phyloP scores from a whole-genome alignment of 768 basidiomycete species.

The Boletus fagicola region DNA sequence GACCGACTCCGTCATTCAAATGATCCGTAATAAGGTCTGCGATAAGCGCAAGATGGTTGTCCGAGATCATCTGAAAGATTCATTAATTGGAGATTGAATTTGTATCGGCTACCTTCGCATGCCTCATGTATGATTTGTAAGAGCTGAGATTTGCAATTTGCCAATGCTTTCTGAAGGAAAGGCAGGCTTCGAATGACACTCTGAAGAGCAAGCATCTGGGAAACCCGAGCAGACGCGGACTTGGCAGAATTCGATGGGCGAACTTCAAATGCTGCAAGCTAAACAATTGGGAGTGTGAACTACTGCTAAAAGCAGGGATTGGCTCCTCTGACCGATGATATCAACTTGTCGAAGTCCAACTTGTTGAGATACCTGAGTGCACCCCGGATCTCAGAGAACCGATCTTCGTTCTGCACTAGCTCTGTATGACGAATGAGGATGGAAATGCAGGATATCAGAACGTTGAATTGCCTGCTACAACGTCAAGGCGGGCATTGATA shows the following conservation, averaged over 20 bases:
- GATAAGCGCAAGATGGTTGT: conserved; percentile 67
- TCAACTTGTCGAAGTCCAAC: conserved; percentile 86
- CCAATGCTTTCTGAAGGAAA: conserved; percentile 58
- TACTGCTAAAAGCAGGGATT: background rate
- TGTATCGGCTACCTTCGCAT: conserved; percentile 1
- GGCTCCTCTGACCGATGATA: conserved; percentile 51
- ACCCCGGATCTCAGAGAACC: conserved; percentile 63
- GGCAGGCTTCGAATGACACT: conserved; percentile 69
- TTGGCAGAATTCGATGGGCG: conserved; percentile 54
- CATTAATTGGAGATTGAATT: background rate
- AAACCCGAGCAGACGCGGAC: conserved; percentile 63
- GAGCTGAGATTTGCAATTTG: conserved; percentile 55
- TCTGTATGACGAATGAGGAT: conserved; percentile 42
- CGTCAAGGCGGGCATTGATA: conserved; percentile 81
- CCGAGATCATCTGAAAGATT: conserved; percentile 61
- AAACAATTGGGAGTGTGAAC: background rate
- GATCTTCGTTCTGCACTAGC: conserved; percentile 72
- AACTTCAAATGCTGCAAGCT: conserved; percentile 70
- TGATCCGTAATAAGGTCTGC: conserved; percentile 54
- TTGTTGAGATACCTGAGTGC: conserved; percentile 72
- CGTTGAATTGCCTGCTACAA: conserved; percentile 63
- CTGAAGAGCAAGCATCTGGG: conserved; percentile 78
- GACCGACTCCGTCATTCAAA: conserved; percentile 69
- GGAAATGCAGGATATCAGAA: background rate
- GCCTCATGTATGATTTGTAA: conserved; percentile 64